A percentile compares a stretch with the other conserved stretches of the same genome.
phyloP scores from a whole-genome alignment of 164 flowering plant species.

The Vitis riparia region DNA sequence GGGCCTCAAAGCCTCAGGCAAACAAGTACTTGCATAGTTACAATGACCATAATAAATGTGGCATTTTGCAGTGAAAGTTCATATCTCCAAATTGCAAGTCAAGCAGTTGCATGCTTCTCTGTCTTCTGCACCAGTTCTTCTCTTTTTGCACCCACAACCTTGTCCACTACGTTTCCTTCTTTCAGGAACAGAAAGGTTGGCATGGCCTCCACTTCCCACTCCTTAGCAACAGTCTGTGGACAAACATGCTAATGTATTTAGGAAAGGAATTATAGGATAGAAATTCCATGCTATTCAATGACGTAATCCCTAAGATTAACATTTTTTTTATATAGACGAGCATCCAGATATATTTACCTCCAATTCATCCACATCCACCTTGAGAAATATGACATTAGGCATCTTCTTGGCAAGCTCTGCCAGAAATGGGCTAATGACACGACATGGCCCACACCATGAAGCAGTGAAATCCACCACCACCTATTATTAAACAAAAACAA shows the following conservation, averaged over 20 bases:
- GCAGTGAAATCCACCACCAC: conserved; percentile 91
- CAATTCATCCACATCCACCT: conserved; percentile 86
- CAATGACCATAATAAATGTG: no score
- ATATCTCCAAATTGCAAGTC: not conserved
- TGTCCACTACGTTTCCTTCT: conserved; percentile 57
- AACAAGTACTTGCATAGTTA: no score
- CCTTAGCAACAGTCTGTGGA: conserved; percentile 44
- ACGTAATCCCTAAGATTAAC: not conserved
- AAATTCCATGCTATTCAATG: not conserved
- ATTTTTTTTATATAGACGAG: no score
- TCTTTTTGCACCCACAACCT: conserved; percentile 64
- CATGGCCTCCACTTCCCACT: conserved; percentile 67
- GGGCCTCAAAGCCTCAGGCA: no score
- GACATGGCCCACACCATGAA: conserved; percentile 86
- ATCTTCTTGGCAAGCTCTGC: conserved; percentile 62
- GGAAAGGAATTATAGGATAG: not conserved
- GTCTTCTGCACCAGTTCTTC: conserved; percentile 18
- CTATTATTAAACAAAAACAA: conserved; percentile 22
- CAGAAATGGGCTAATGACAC: conserved; percentile 60
- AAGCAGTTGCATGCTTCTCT: not conserved
- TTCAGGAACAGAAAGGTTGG: conserved; percentile 70
- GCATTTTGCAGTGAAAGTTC: not conserved
- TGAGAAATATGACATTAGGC: conserved; percentile 56
- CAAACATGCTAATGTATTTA: not conserved
- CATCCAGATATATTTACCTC: conserved; percentile 28